Base-by-base conservation (phyloP, 108 stramenopile species). In the Cylindrotheca fusiformis region DNA sequence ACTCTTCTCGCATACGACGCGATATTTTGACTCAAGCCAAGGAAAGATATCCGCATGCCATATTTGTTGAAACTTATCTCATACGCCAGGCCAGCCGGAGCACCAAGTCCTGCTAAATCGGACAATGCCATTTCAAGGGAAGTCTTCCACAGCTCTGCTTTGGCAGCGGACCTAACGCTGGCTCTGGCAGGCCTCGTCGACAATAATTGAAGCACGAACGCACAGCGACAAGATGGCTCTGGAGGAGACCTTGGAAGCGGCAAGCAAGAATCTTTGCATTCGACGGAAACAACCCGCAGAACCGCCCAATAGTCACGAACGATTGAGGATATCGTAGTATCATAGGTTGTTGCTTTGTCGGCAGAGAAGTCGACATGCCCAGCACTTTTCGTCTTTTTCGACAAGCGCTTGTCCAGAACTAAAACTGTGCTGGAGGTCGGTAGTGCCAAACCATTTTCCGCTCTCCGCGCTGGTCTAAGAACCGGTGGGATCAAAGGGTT, bases 61-160 rank as follows among this genome's bases (percentile, higher is more conserved):
- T 71, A 78, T 47, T 71, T 60, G 66, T 91, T 91, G 59, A 84
- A 84, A 25, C 81, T 80, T 2, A 86, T 77, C 25, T 91, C 90
- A 56, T 86, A 88, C 0, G 86, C 90, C 29, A 91, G 69, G 2
- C 86, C 86, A n/a, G 68, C 86, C 28, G 80, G 65, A 32, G 83
- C 80, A 5, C 90, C 90, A 0, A 91, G 76, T 48, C 86, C 90
- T 18, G 84, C 84, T 53, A 91, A 63, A 61, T 86, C 86, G 22
- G 69, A 27, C 19, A 91, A 55, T 5, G 83, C 78, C 33, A 74
- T 72, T 60, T 91, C 86, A 65, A 91, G 82, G 19, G 84, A 82
- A 1, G 76, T 48, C 44, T 80, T 69, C 83, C 84, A 91, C 0
- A 91, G 75, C 69, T 91, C 80, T 1, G 75, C 79, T 47, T 68